Evolutionary conservation across 177 flowering plant genomes (phyloP).

Genomic region (Vitis hybrid): DNA sequence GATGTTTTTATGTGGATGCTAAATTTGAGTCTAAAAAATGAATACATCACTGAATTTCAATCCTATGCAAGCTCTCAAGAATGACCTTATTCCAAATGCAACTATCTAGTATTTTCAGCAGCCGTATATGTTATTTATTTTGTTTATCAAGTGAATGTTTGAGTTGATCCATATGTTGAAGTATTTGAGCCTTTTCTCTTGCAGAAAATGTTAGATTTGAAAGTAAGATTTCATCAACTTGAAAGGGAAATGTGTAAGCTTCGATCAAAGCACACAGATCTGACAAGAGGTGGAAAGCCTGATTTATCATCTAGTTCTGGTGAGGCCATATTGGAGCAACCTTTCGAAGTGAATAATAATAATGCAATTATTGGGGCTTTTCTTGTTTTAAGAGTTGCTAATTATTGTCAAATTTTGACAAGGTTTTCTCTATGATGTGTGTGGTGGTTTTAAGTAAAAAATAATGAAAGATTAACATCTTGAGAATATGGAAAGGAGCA

Average conservation of each 20-base stretch:
- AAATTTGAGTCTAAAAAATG: slow-evolving; percentile 10
- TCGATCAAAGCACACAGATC: slow-evolving; percentile 23
- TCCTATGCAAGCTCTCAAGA: slow-evolving; percentile 32
- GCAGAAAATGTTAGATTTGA: slow-evolving; percentile 40
- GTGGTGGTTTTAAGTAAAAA: background rate
- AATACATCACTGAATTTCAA: slow-evolving; percentile 11
- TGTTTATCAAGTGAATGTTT: background rate
- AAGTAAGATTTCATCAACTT: slow-evolving; percentile 30
- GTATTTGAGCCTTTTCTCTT: background rate
- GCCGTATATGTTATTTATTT: background rate
- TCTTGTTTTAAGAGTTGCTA: no score
- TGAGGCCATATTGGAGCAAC: slow-evolving; percentile 12
- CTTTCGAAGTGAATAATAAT: background rate
- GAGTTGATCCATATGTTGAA: background rate
- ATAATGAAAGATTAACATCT: no score
- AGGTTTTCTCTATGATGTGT: background rate
- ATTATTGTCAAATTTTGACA: no score
- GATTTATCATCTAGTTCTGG: slow-evolving; percentile 10
- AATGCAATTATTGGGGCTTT: background rate
- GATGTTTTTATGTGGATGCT: slow-evolving; percentile 9
- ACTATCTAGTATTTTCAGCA: background rate
- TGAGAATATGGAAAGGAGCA: no score
- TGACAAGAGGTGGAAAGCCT: slow-evolving; percentile 20
- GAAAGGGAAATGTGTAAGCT: slow-evolving; percentile 36
- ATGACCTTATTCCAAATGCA: background rate